Percentiles rank a stretch among this genome's conserved stretches.
phyloP scores from a whole-genome alignment of 139 green algal genomes.

The Protoeuglena noctilucae region DNA sequence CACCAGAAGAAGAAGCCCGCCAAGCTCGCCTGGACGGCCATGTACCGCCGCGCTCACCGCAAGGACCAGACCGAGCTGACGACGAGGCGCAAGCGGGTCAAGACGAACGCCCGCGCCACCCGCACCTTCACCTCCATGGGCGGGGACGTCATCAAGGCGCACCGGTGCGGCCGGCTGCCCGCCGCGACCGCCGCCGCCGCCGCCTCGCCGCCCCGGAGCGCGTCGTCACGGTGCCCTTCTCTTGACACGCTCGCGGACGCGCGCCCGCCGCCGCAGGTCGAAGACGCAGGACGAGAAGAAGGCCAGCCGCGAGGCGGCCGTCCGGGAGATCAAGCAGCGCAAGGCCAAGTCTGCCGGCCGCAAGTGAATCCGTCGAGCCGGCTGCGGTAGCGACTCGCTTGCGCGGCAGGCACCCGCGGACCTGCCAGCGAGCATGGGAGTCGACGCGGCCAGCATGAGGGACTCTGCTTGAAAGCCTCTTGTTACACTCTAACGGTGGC shows the following conservation, averaged over 20 bases:
- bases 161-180: constrained; percentile 12
- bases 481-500: too few species aligned
- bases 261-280: too few species aligned
- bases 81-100: constrained; percentile 88
- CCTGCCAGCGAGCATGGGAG: too few species aligned
- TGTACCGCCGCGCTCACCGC: constrained; percentile 92
- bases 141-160: too few species aligned
- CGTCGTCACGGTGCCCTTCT: not conserved
- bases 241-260: not conserved
- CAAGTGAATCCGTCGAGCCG: too few species aligned
- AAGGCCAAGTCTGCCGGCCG: constrained; percentile 24
- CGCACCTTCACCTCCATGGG: too few species aligned
- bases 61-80: constrained; percentile 72
- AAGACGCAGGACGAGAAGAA: constrained; percentile 55
- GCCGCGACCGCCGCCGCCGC: not conserved
- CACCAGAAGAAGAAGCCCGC: constrained; percentile 78
- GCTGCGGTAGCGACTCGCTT: too few species aligned
- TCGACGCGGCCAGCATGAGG: too few species aligned
- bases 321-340: constrained; percentile 94
- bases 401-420: too few species aligned
- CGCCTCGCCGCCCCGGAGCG: not conserved
- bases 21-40: constrained; percentile 89
- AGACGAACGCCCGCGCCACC: too few species aligned
- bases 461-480: too few species aligned
- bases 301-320: constrained; percentile 70